Evolutionary conservation across 2,329 filamentous ascomycete genomes (phyloP), one percentile per base, ranked within the genome.

Genomic region (Graphium sp.): DNA sequence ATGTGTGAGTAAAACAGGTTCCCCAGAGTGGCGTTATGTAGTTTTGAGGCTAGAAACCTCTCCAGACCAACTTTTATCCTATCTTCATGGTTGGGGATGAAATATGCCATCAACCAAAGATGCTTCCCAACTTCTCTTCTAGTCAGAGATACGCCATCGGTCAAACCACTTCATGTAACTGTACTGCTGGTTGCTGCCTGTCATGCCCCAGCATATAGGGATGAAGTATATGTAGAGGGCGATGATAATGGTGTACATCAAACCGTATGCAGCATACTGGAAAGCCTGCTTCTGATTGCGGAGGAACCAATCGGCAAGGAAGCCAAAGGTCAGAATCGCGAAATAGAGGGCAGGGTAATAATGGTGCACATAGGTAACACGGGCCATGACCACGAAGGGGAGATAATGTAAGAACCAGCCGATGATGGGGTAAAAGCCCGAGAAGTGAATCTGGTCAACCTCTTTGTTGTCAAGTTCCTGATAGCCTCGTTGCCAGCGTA

Each of bases 311-410:
- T 95, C 84, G 31, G 80, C 56, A 40, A 84, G 67, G 65, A 98
- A 98, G 30, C 85, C 87, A 36, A 85, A 72, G 11, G 70, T 72
- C 25, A 98, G 61, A 39, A 98, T 93, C 42, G 89, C 85, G 51
- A 95, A 98, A 62, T 95, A 98, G 8, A 98, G 70, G 7, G 89
- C 89, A 8, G 89, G 89, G 53, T 95, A 98, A 63, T 98, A 98
- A 60, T 98, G 89, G 53, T 98, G 89, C 31, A 98, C 89, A 46
- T 98, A 98, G 11, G 89, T 98, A 35, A 98, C 89, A 64, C 89
- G 82, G 8, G 84, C 89, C 91, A 98, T 98, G 46, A 89, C 73
- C 44, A 93, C 71, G 54, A 95, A 98, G 1, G 89, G 89, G 36
- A 93, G 58, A 51, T 94, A 98, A 57, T 98, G 89, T 27, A 98